Base-by-base conservation (phyloP, 1,284 basidiomycete species). In the Trichosporon coremiiforme region DNA sequence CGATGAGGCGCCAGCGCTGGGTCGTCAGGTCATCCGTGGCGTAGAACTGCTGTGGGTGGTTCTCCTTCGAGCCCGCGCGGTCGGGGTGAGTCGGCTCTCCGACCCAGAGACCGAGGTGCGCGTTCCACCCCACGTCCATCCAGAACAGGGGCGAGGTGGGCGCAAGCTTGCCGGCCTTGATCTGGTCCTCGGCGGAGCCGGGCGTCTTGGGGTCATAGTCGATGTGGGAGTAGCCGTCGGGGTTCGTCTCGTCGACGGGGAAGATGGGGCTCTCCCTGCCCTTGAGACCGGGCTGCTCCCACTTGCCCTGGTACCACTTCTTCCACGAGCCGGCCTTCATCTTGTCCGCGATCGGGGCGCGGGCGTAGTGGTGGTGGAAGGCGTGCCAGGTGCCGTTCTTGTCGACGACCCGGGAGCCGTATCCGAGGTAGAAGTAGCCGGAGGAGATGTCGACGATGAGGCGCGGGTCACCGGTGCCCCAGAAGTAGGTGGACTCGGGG, bases 1-100 rank as follows among this genome's bases (percentile, higher is more conserved):
- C 96, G 68, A 98, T 85, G 17, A 96, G 86, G 29, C 22, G 60
- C 68, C 68, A 69, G 10, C 25, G 6, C 45, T 66, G 64, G 3
- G 53, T 66, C 20, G 64, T 69, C 22, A 69, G 65, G 68, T 66
- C 68, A 55, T 50, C 38, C 20, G 64, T 69, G 41, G 20, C 68
- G 55, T 69, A 69, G 38, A 63, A 69, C 64, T 62, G 41, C 33
- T 66, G 64, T 13, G 68, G 64, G 17, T 36, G 8, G 17, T 45
- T 53, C 15, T 35, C 20, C n/a, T 41, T 65, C 20, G 64, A 9
- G 22, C 12, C 12, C 4, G 36, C 36, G 12, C 53, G 63, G n/a
- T 66, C 64, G 41, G 38, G 29, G 33, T 47, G 36, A 29, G 41
- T 60, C 7, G 68, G 68, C 64, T 69, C 53, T 7, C 68, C 68